Conservation (phyloP, 2,329 filamentous ascomycete species). For the Dendrostoma leiphaemia region DNA sequence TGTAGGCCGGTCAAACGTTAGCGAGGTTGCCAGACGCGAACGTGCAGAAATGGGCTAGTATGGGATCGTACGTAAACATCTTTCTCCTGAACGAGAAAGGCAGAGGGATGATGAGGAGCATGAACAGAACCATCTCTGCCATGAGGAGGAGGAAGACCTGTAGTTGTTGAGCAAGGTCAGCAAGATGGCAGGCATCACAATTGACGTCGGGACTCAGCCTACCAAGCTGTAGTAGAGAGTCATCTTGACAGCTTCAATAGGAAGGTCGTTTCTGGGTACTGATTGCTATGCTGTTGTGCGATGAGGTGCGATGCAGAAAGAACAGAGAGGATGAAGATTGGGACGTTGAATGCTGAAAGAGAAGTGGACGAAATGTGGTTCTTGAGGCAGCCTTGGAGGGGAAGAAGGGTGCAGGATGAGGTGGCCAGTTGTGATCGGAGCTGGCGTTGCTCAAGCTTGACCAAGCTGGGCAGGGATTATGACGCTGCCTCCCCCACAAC, state of each 20-base stretch:
- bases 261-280: not conserved
- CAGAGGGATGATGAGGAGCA: slow-evolving; percentile 79
- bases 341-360: not conserved
- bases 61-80: slow-evolving; percentile 66
- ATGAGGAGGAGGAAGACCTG: slow-evolving; percentile 83
- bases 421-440: slow-evolving; percentile 17
- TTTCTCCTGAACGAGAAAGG: slow-evolving; percentile 83
- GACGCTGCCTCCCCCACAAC: slow-evolving; percentile 10
- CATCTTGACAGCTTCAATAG: slow-evolving; percentile 38
- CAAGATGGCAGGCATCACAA: slow-evolving; percentile 9
- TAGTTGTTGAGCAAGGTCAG: slow-evolving; percentile 23
- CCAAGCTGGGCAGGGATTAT: slow-evolving; percentile 12
- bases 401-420: slow-evolving; percentile 2
- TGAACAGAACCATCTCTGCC: slow-evolving; percentile 79
- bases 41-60: not conserved
- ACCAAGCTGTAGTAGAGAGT: slow-evolving; percentile 59
- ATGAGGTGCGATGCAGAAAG: not conserved
- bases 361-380: not conserved
- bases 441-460: slow-evolving; percentile 14
- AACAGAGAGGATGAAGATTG: not conserved
- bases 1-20: slow-evolving; percentile 30
- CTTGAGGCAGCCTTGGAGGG: not conserved
- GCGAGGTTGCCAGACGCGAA: not conserved
- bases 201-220: slow-evolving; percentile 22
- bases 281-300: not conserved